Base-by-base conservation (phyloP, 768 basidiomycete species). In the Brasilioporus rufonigricans region DNA sequence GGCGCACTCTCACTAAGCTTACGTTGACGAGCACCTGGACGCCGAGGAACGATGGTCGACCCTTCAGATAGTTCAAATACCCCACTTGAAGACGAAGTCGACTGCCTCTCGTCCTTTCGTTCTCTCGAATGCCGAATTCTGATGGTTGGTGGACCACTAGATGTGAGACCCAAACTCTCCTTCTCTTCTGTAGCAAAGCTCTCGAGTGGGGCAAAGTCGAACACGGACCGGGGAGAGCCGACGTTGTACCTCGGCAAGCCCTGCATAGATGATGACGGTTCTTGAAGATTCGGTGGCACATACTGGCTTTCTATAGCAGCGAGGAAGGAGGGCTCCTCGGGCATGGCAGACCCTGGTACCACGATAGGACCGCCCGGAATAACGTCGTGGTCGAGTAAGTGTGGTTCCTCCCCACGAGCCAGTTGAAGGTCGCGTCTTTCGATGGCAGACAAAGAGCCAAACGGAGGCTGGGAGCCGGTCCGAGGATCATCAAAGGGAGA, bases 1-100 rank as follows among this genome's bases (percentile, higher is more conserved):
- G 87, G 81, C 47, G 84, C 87, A 60, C 87, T 91, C 66, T 93
- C 87, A 60, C 90, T 93, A 52, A 96, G 78, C 64, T 94, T 96
- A 44, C 96, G 87, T 56, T 91, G 87, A 39, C 92, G 86, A 4
- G 83, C 71, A 60, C 63, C 71, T 53, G 50, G 57, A 41, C 63
- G 63, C 18, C 50, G 60, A 40, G 63, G 57, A 27, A 51, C 29
- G 31, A 52, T 18, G 9, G 52, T 19, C 4, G 57, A 24, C 39
- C 52, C 61, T 58, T 36, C 55, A 32, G 64, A 12, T 27, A 54
- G 7, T 26, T 67, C 59, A 23, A 52, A 57, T 19, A 49, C 33
- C 35, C 57, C 48, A 10, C 19, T 18, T 6, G 43, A 14, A 18
- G 61, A 46, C 21, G 53, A 46, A 32, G 44, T 43, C 46, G 27